Conservation (phyloP, 1,139 yeast genomes). For the Blastobotrys arbuscula region DNA sequence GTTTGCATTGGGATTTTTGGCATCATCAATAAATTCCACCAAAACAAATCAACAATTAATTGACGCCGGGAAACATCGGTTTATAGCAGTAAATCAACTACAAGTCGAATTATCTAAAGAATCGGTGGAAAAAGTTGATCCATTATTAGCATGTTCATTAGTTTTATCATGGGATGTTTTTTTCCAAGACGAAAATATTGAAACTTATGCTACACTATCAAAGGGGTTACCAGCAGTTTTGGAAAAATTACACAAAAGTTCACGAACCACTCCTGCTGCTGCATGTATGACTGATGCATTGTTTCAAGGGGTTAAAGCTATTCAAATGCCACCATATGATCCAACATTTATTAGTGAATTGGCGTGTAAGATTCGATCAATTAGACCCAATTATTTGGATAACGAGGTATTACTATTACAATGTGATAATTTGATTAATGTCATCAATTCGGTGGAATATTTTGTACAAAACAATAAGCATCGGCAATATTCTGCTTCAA, state of each 20-base stretch:
- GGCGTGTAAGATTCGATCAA: slow-evolving; percentile 21
- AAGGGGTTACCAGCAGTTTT: slow-evolving; percentile 32
- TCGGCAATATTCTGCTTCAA: slow-evolving; percentile 10
- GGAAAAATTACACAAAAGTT: slow-evolving; percentile 24
- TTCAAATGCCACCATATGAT: slow-evolving; percentile 37
- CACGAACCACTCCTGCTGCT: slow-evolving; percentile 28
- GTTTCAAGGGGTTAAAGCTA: slow-evolving; percentile 31
- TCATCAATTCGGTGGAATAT: slow-evolving; percentile 18
- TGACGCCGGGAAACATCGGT: slow-evolving; percentile 26
- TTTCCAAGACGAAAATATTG: slow-evolving; percentile 28
- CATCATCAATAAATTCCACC: background rate
- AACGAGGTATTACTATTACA: background rate
- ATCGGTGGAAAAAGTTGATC: slow-evolving; percentile 25
- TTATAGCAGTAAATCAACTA: slow-evolving; percentile 27
- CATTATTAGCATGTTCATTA: slow-evolving; percentile 28
- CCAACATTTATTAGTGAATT: slow-evolving; percentile 33
- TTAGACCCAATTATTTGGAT: slow-evolving; percentile 13
- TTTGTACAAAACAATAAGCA: slow-evolving; percentile 19
- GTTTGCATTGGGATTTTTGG: slow-evolving; percentile 28
- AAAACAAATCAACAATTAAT: background rate
- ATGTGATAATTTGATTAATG: slow-evolving; percentile 20
- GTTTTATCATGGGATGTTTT: slow-evolving; percentile 33
- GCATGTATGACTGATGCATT: slow-evolving; percentile 30
- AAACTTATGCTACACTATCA: slow-evolving; percentile 28
- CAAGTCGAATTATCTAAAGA: slow-evolving; percentile 24